Evolutionary conservation across 2,329 filamentous ascomycete species (phyloP), one percentile per base, ranked within the genome.

Genomic region (Corinectria fuckeliana): DNA sequence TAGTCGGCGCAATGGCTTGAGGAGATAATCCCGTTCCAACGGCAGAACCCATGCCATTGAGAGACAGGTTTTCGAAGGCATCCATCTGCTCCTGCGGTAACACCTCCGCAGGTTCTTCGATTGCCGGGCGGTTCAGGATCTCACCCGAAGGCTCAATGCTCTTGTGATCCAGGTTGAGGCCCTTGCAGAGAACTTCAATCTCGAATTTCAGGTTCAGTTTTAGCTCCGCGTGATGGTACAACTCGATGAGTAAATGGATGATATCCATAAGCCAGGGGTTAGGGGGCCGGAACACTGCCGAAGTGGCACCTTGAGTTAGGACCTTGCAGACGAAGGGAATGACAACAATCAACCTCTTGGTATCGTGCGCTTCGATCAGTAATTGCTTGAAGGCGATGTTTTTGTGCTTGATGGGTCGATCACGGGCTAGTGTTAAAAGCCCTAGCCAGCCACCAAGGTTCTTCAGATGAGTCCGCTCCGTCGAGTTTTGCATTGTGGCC

Each of bases 181-280:
- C 93, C 73, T 96, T 96, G 81, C 93, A 99, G 21, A 99, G 84
- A 23, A 99, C 93, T 76, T 99, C 95, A 58, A 99, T 98, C 76
- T 99, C 95, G 69, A 99, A 99, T 71, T 98, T 99, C 50, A 97
- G 88, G 68, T 98, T 98, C 34, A 99, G 85, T 75, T 98, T 98
- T 56, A 99, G 81, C 69, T 97, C 94, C 13, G 92, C 92, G 70
- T 91, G 91, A 71, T 97, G 90, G 71, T 99, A 99, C 4, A 99
- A 83, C 72, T 99, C 96, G 69, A 97, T 91, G 32, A 99, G 83
- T 7, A 98, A 82, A 64, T 91, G 87, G 55, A 99, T 87, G 53
- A 99, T 95, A 70, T 99, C 95, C 91, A 97, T 96, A 42, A 97
- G 77, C 95, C 95, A 99, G 1, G 95, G 95, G 69, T 99, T 99